phyloP scores from a whole-genome alignment of 768 basidiomycete genomes.

The Termitomyces sp. region DNA sequence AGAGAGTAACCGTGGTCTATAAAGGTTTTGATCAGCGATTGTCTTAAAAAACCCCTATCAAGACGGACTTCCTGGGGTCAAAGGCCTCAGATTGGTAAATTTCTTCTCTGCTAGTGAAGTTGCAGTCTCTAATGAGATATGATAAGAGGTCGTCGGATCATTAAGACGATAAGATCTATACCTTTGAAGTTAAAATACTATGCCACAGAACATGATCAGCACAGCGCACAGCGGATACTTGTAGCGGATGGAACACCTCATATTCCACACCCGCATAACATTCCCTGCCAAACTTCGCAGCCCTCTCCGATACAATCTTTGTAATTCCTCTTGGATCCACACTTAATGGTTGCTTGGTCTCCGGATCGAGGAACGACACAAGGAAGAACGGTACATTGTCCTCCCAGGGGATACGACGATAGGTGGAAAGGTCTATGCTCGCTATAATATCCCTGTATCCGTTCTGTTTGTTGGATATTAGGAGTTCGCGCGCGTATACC shows the following conservation, averaged over 20 bases:
- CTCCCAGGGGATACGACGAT: conserved; percentile 90
- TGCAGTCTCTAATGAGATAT: conserved; percentile 63
- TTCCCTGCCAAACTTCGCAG: conserved; percentile 42
- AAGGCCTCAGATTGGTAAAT: conserved; percentile 65
- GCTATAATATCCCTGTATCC: conserved; percentile 91
- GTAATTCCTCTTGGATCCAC: conserved; percentile 89
- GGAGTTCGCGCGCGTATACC: conserved; percentile 79
- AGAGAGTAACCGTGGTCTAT: conserved; percentile 97
- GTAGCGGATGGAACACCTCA: conserved; percentile 49
- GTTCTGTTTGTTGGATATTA: conserved; percentile 87
- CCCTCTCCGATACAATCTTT: conserved; percentile 48
- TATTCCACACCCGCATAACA: conserved; percentile 91
- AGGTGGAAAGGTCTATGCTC: conserved; percentile 80
- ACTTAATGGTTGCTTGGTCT: conserved; percentile 67
- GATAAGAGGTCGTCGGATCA: background rate
- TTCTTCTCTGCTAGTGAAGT: conserved; percentile 70
- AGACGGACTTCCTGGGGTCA: conserved; percentile 88
- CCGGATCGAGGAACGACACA: conserved; percentile 85
- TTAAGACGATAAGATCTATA: conserved; percentile 17
- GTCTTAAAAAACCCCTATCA: too few relatives aligned
- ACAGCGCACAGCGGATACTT: background rate
- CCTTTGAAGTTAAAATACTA: conserved; percentile 95
- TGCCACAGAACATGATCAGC: background rate
- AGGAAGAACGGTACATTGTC: conserved; percentile 91
- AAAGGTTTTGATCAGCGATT: background rate